phyloP scores from a whole-genome alignment of 805 yeast species.

The Starmerella kuoi region DNA sequence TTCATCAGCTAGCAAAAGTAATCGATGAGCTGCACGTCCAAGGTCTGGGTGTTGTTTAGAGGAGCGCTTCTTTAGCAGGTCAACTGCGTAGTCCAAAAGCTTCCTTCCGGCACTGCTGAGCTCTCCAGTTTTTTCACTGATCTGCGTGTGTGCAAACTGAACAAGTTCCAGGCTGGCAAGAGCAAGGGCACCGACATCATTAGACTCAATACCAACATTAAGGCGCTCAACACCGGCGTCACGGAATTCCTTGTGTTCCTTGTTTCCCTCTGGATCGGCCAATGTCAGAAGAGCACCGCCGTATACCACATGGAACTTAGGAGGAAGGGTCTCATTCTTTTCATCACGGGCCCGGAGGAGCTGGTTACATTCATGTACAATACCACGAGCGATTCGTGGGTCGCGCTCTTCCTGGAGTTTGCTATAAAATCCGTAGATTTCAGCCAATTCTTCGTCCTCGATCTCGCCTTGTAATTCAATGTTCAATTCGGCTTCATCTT shows the following conservation, averaged over 20 bases:
- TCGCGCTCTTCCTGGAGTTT: constrained; percentile 48
- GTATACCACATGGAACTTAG: constrained; percentile 56
- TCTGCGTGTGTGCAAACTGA: constrained; percentile 15
- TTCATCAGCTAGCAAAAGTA: constrained; percentile 16
- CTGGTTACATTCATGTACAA: constrained; percentile 86
- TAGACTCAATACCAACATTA: constrained; percentile 39
- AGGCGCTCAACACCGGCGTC: constrained; percentile 63
- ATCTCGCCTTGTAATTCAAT: constrained; percentile 63
- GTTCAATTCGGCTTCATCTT: constrained; percentile 35
- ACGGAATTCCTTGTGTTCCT: constrained; percentile 38
- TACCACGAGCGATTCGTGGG: constrained; percentile 40
- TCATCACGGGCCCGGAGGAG: constrained; percentile 34
- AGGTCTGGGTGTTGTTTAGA: constrained; percentile 6
- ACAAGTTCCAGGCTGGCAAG: constrained; percentile 19
- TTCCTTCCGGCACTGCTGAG: constrained; percentile 4
- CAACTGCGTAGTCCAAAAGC: constrained; percentile 3
- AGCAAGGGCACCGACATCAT: constrained; percentile 4
- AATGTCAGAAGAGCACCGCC: constrained; percentile 42
- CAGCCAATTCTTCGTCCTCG: constrained; percentile 68
- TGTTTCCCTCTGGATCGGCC: constrained; percentile 23
- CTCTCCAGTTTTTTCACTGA: constrained; percentile 5
- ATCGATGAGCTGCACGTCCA: constrained; percentile 15
- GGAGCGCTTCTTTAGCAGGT: constrained; percentile 3
- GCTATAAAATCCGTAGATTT: constrained; percentile 58
- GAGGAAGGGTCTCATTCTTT: constrained; percentile 23